Conservation (phyloP, 2,329 filamentous ascomycete species). For the Knoxdaviesia proteae region DNA sequence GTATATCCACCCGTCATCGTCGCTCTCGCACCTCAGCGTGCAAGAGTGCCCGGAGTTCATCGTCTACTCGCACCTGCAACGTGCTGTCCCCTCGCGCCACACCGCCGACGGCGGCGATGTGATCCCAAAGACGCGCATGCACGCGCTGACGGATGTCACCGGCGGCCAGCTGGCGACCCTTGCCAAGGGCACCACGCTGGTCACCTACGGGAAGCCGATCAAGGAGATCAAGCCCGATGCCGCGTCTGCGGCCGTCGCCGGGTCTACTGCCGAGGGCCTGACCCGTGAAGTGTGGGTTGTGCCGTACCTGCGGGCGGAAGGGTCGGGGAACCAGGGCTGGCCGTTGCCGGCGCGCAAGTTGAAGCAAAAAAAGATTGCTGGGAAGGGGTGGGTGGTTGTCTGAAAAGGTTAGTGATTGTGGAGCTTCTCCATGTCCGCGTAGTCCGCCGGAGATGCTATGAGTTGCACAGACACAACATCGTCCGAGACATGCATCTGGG, state of each 20-base stretch:
- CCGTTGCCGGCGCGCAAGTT: slow-evolving; percentile 72
- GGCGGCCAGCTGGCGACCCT: slow-evolving; percentile 56
- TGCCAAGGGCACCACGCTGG: slow-evolving; percentile 64
- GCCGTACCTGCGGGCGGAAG: slow-evolving; percentile 53
- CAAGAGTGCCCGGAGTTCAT: slow-evolving; percentile 72
- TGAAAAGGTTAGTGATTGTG: slow-evolving; percentile 10
- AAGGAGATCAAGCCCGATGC: slow-evolving; percentile 45
- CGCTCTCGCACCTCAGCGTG: slow-evolving; percentile 47
- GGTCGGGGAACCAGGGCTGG: slow-evolving; percentile 51
- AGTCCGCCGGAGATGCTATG: slow-evolving; percentile 11
- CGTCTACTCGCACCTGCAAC: slow-evolving; percentile 71
- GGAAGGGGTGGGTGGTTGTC: slow-evolving; percentile 55
- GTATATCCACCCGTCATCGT: slow-evolving; percentile 71
- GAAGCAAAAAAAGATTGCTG: slow-evolving; percentile 51
- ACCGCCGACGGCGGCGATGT: slow-evolving; percentile 20
- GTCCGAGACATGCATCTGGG: too few relatives aligned
- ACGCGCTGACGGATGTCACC: slow-evolving; percentile 62
- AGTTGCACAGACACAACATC: too few relatives aligned
- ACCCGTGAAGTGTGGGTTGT: slow-evolving; percentile 63
- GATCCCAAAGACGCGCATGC: slow-evolving; percentile 61
- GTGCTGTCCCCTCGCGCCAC: slow-evolving; percentile 23
- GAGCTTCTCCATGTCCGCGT: slow-evolving; percentile 10
- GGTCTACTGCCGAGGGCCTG: too few relatives aligned
- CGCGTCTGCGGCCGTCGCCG: slow-evolving; percentile 8
- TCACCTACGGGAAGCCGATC: slow-evolving; percentile 76